phyloP scores from a whole-genome alignment of 176 grass and related monocot species.

The Stipa capillata region DNA sequence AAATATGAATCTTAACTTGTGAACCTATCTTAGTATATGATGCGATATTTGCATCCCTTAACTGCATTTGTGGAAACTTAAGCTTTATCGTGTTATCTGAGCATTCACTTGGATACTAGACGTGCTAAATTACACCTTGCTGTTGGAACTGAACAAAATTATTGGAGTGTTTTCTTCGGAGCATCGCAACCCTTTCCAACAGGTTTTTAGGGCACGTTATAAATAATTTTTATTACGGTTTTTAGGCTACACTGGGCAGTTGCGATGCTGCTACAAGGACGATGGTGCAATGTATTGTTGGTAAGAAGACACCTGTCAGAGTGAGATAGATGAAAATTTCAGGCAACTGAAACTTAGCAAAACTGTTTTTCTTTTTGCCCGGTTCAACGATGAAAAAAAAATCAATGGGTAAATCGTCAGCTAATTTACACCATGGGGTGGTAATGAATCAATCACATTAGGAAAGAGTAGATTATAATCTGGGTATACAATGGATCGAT shows the following conservation, averaged over 20 bases:
- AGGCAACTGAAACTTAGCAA: too few relatives aligned
- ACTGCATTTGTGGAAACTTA: neutral
- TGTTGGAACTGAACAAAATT: neutral
- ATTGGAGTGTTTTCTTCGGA: neutral
- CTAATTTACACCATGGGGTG: too few relatives aligned
- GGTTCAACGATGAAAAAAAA: too few relatives aligned
- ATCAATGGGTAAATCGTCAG: too few relatives aligned
- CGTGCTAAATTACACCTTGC: neutral
- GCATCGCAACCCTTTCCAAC: neutral
- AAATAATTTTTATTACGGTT: neutral
- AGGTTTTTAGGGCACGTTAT: neutral
- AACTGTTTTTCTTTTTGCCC: too few relatives aligned
- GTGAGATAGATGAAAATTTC: too few relatives aligned
- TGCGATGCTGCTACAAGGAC: slow-evolving; percentile 31
- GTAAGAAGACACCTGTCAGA: slow-evolving; percentile 54
- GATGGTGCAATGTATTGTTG: slow-evolving; percentile 78
- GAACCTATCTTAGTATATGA: neutral
- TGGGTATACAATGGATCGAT: too few relatives aligned
- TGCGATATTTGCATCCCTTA: neutral
- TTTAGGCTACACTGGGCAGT: slow-evolving; percentile 34
- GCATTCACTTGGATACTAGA: neutral
- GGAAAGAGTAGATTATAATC: too few relatives aligned
- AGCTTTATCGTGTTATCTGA: too few relatives aligned
- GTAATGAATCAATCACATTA: too few relatives aligned
- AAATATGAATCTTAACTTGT: neutral